Conservation (phyloP, 805 yeast species). For the Suhomyces vadensis region DNA sequence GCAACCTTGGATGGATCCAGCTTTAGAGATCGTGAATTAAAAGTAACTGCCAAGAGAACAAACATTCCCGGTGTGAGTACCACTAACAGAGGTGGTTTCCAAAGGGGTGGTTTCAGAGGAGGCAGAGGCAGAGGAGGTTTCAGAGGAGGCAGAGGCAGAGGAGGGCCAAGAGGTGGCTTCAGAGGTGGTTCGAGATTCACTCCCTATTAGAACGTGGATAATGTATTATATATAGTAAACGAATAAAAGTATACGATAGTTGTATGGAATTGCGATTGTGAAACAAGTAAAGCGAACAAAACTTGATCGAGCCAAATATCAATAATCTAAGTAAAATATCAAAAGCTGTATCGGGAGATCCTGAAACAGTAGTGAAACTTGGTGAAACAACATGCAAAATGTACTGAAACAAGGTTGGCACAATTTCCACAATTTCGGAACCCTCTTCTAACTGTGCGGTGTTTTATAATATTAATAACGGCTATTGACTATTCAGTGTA, state of each 20-base stretch:
- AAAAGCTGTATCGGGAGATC: no score
- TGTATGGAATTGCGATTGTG: neutral
- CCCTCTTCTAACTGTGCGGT: no score
- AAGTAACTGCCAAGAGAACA: conserved; percentile 76
- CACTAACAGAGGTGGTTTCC: conserved; percentile 28
- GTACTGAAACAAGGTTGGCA: no score
- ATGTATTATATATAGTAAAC: neutral
- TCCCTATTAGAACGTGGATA: conserved; percentile 10
- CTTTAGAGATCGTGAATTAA: conserved; percentile 69
- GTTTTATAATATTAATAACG: no score
- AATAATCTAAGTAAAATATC: no score
- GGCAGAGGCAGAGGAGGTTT: conserved; percentile 41
- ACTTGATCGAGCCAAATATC: no score
- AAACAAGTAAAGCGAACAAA: neutral
- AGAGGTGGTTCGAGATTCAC: conserved; percentile 23
- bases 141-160: conserved; percentile 20
- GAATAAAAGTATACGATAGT: neutral
- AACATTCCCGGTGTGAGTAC: conserved; percentile 68
- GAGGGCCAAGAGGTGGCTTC: conserved; percentile 14
- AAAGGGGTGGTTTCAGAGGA: conserved; percentile 30
- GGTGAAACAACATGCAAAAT: no score
- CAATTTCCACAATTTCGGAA: no score
- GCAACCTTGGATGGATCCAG: conserved; percentile 58
- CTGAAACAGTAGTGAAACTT: no score
- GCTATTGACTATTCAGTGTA: no score